Evolutionary conservation across 1,139 yeast genomes (phyloP).

Genomic region (Suhomyces ambrosiae): DNA sequence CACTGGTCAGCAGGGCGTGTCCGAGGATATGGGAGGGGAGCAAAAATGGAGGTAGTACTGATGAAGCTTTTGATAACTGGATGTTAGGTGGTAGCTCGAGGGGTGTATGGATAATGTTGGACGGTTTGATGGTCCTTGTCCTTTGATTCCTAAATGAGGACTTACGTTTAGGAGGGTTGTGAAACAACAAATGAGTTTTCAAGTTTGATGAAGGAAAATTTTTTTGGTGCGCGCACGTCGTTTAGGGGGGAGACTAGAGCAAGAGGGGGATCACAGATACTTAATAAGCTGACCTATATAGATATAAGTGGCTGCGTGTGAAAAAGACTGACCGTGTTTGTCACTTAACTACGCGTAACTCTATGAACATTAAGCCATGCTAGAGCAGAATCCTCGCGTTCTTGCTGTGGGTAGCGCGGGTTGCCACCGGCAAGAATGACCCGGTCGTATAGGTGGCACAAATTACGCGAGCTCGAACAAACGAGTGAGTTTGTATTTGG

Average conservation of each 20-base stretch:
- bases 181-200: constrained; percentile 15
- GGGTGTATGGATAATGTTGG: constrained; percentile 4
- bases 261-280: constrained; percentile 3
- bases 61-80: constrained; percentile 1
- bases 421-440: constrained; percentile 10
- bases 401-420: constrained; percentile 6
- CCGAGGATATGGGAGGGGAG: constrained; percentile 5
- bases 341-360: no score
- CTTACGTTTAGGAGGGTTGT: constrained; percentile 11
- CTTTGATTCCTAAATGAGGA: constrained; percentile 8
- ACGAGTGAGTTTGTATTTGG: no score
- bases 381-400: no score
- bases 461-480: not conserved
- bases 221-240: constrained; percentile 14
- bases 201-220: constrained; percentile 11
- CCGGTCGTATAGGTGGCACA: not conserved
- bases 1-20: constrained; percentile 11
- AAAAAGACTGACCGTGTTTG: no score
- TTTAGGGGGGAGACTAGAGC: constrained; percentile 12
- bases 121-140: constrained; percentile 8
- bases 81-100: not conserved
- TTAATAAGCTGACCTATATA: no score
- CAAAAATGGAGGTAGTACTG: constrained; percentile 1
- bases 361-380: no score
- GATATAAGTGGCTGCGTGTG: no score